Evolutionary conservation across 495 filamentous ascomycete species (phyloP), one percentile per base, ranked within the genome.

Genomic region (Aspergillus biplanus): DNA sequence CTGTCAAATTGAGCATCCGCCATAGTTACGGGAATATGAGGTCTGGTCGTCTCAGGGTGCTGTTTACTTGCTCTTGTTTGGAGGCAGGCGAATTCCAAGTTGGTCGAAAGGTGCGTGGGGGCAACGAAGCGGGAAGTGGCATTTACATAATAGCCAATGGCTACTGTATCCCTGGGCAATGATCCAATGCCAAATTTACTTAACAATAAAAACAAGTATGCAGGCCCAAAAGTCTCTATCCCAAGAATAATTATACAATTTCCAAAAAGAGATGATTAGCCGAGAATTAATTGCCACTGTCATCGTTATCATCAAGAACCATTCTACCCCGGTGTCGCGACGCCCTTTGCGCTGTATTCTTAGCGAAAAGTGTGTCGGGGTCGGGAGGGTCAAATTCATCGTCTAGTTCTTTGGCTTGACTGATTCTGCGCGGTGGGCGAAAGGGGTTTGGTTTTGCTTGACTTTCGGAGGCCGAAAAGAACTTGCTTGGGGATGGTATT

Each of bases 1-100:
- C 84, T 86, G 69, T 88, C 86, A 62, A 86, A 87, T 77, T 85
- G 83, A 66, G 74, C 71, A 65, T 85, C 83, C 44, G 81, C 78
- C 82, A 85, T 84, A 66, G 63, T 78, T 73, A 60, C 56, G 60
- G 59, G 54, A 37, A 47, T 56, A 2, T 35, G 44, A 33, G n/a
- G 7, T 39, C 12, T 56, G 58, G 49, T 65, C 65, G 58, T 65
- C 59, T 47, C 46, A n/a, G 62, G 63, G 62, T 68, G 59, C 63
- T 67, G 63, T 71, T 65, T 70, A 70, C 67, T 60, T 58, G 56
- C 59, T 39, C 57, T 62, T 62, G 48, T 61, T 54, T 59, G 42
- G 34, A 59, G 58, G 53, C 50, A 64, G 52, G 39, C 39, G 8
- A 63, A 53, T 44, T 50, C 50, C 59, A 60, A 69, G 70, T 71